A percentile compares a stretch with the other conserved stretches of the same genome.
phyloP scores from a whole-genome alignment of 176 grass and related monocot species.

The Eleusine indica region DNA sequence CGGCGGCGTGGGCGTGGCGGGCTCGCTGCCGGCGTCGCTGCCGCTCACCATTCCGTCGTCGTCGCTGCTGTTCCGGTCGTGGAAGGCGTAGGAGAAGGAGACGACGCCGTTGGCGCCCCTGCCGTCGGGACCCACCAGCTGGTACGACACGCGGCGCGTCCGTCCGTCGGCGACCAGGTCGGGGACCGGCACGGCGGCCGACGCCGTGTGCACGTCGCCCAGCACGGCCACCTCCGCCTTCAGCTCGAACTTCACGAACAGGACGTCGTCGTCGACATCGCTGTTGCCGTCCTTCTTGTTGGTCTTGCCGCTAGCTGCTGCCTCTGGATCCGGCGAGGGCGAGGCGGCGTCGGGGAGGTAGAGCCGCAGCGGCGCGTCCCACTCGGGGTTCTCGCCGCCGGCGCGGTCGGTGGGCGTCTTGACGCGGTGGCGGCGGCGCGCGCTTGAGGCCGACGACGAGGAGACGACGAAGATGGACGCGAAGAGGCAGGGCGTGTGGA shows the following conservation, averaged over 20 bases:
- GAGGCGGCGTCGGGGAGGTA: conserved; percentile 26
- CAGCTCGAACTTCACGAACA: conserved; percentile 58
- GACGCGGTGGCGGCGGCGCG: conserved; percentile 34
- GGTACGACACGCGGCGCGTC: conserved; percentile 54
- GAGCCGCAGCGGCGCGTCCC: conserved; percentile 65
- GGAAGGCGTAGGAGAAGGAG: conserved; percentile 61
- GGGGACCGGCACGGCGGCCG: conserved; percentile 50
- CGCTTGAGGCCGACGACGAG: conserved; percentile 8
- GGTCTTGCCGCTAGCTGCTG: neutral
- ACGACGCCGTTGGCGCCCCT: conserved; percentile 53
- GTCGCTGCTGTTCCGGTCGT: neutral
- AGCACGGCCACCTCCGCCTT: conserved; percentile 56
- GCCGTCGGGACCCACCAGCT: conserved; percentile 41
- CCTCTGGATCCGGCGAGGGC: neutral
- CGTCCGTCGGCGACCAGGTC: conserved; percentile 50
- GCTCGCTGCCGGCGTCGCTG: neutral
- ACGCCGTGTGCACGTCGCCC: conserved; percentile 52
- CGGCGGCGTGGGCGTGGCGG: neutral
- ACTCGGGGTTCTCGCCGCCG: conserved; percentile 59
- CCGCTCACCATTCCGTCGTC: neutral
- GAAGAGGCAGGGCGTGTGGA: conserved; percentile 68
- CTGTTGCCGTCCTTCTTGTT: neutral
- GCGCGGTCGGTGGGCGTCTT: conserved; percentile 55
- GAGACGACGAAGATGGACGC: conserved; percentile 46
- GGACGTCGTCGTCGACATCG: neutral